Conservation (phyloP, 2,329 filamentous ascomycete species). For the Penicillium sp. region DNA sequence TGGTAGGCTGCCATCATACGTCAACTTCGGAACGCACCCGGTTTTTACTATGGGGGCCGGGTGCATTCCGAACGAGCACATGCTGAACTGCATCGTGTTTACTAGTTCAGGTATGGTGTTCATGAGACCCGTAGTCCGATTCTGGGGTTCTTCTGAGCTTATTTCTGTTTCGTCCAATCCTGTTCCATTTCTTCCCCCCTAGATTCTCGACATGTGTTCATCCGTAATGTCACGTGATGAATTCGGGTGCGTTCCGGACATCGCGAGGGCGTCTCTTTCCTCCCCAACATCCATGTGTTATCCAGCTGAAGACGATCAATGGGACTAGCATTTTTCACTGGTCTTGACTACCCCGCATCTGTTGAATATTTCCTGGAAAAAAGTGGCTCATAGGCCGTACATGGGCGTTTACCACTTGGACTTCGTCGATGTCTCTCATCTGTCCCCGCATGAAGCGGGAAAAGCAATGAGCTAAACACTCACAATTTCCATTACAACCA, state of each 20-base stretch:
- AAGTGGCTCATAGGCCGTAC: not conserved
- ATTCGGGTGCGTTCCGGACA: slow-evolving; percentile 10
- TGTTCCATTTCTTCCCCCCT: not conserved
- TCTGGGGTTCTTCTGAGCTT: not conserved
- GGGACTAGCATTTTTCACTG: not conserved
- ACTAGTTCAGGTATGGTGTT: not conserved
- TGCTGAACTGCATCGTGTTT: not conserved
- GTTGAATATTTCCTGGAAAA: not conserved
- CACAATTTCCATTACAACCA: not conserved
- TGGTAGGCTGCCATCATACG: slow-evolving; percentile 7
- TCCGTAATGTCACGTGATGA: slow-evolving; percentile 6
- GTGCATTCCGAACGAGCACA: slow-evolving; percentile 12
- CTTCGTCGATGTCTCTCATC: not conserved
- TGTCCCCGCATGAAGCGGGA: not conserved
- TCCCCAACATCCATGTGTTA: not conserved
- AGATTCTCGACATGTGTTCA: not conserved
- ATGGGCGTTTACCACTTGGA: not conserved
- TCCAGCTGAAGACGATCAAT: not conserved
- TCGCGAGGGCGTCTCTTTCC: not conserved
- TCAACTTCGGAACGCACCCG: slow-evolving; percentile 20
- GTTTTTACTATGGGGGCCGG: slow-evolving; percentile 3
- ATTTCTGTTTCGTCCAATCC: not conserved
- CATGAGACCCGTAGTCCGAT: too few species aligned
- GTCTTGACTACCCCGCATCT: not conserved
- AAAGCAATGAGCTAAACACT: not conserved